Conservation (phyloP, 257 asterid species). For the Echites panduratus region DNA sequence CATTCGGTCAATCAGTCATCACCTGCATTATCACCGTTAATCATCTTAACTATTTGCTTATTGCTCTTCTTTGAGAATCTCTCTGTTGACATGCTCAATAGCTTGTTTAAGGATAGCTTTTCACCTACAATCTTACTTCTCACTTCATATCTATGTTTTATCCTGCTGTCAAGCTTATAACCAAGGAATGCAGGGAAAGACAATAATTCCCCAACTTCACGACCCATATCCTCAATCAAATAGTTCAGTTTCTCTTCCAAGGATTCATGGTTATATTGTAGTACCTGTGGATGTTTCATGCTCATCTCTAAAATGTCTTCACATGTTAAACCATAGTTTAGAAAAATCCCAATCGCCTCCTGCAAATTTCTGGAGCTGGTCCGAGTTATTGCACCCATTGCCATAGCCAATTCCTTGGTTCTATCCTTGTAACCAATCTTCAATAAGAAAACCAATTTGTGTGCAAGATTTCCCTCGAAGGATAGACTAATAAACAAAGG, state of each 20-base stretch:
- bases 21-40: conserved; percentile 16
- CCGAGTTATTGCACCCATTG: conserved; percentile 90
- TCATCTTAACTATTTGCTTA: conserved; percentile 20
- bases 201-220: conserved; percentile 73
- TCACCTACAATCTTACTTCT: conserved; percentile 54
- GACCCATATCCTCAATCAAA: conserved; percentile 82
- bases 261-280: conserved; percentile 73
- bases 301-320: conserved; percentile 82
- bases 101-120: conserved; percentile 81
- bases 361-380: conserved; percentile 87
- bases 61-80: conserved; percentile 49
- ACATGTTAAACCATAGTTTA: conserved; percentile 64
- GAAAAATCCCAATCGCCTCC: conserved; percentile 54
- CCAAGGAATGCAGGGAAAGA: conserved; percentile 91
- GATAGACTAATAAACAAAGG: conserved; percentile 77
- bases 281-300: conserved; percentile 75
- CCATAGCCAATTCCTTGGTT: conserved; percentile 68
- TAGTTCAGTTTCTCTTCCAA: conserved; percentile 77
- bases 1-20: conserved; percentile 1
- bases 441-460: conserved; percentile 60
- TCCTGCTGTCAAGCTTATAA: conserved; percentile 72
- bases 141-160: conserved; percentile 75
- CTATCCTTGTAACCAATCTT: conserved; percentile 61
- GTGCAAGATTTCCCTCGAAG: conserved; percentile 58
- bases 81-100: conserved; percentile 67